Evolutionary conservation across 2,329 filamentous ascomycete genomes (phyloP).

Genomic region (Diplodia sapinea): DNA sequence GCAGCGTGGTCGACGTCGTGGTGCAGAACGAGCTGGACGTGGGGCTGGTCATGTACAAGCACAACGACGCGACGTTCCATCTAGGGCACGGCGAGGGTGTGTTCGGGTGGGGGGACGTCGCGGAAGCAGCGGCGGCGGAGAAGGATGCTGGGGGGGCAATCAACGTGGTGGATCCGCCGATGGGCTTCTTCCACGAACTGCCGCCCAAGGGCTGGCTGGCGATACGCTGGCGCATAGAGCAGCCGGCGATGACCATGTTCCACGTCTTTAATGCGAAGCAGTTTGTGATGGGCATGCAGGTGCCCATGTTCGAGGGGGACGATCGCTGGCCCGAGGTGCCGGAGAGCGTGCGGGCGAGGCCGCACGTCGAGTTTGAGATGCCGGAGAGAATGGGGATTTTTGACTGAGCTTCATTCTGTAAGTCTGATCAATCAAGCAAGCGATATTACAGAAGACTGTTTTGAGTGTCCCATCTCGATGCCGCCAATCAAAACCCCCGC

Average conservation of each 20-base stretch:
- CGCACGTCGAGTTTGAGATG: slow-evolving; percentile 35
- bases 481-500: background rate
- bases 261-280: slow-evolving; percentile 34
- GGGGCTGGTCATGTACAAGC: slow-evolving; percentile 34
- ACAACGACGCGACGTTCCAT: slow-evolving; percentile 34
- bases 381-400: slow-evolving; percentile 34
- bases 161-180: slow-evolving; percentile 32
- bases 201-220: slow-evolving; percentile 34
- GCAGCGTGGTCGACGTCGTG: slow-evolving; percentile 35
- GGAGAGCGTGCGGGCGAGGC: slow-evolving; percentile 30
- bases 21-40: slow-evolving; percentile 34
- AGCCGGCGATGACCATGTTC: slow-evolving; percentile 35
- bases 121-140: background rate
- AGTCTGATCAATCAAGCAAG: too few species aligned
- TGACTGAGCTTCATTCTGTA: slow-evolving; percentile 7
- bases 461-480: too few species aligned
- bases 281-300: slow-evolving; percentile 35
- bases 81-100: slow-evolving; percentile 31
- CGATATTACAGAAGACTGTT: too few species aligned
- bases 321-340: slow-evolving; percentile 34
- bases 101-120: background rate
- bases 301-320: slow-evolving; percentile 35
- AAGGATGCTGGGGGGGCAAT: background rate
- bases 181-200: slow-evolving; percentile 34
- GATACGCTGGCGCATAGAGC: slow-evolving; percentile 34